Percentiles rank a stretch among this genome's conserved stretches.
Evolutionary conservation across 2,329 filamentous ascomycete species (phyloP).

Genomic region (Pyrenochaeta sp.): DNA sequence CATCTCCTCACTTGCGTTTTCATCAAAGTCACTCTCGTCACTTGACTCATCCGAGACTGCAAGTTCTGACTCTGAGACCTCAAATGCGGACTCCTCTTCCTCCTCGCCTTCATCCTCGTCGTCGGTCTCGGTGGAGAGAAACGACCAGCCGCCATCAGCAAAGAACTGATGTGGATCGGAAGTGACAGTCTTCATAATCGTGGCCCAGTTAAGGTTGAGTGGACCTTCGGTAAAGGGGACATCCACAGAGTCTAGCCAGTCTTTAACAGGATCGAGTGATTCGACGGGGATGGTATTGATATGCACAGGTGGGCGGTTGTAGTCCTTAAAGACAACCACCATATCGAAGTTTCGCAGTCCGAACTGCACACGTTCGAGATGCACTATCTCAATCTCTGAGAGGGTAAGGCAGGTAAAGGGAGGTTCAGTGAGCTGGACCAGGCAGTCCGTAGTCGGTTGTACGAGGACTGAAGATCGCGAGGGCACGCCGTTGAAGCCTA

Average conservation of each 20-base stretch:
- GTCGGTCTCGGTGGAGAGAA: conserved; percentile 87
- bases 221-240: conserved; percentile 94
- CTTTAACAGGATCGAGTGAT: conserved; percentile 92
- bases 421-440: conserved; percentile 95
- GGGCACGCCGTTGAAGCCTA: conserved; percentile 96
- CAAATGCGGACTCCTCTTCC: conserved; percentile 90
- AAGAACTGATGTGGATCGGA: conserved; percentile 96
- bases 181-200: conserved; percentile 99
- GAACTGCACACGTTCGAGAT: conserved; percentile 94
- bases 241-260: conserved; percentile 95
- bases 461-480: conserved; percentile 95
- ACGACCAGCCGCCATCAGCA: conserved; percentile 92
- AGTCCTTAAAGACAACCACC: conserved; percentile 98
- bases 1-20: conserved; percentile 84
- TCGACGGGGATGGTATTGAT: conserved; percentile 99
- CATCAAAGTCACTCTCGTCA: conserved; percentile 92
- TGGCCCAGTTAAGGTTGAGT: conserved; percentile 97
- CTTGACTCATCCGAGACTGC: conserved; percentile 75
- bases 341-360: conserved; percentile 99
- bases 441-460: conserved; percentile 93
- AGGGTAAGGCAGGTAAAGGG: conserved; percentile 96
- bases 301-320: conserved; percentile 86
- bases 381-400: conserved; percentile 94
- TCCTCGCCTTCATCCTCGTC: conserved; percentile 79
- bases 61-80: conserved; percentile 86